Evolutionary conservation across 1,284 basidiomycete genomes (phyloP).

Genomic region (Grifola frondosa): DNA sequence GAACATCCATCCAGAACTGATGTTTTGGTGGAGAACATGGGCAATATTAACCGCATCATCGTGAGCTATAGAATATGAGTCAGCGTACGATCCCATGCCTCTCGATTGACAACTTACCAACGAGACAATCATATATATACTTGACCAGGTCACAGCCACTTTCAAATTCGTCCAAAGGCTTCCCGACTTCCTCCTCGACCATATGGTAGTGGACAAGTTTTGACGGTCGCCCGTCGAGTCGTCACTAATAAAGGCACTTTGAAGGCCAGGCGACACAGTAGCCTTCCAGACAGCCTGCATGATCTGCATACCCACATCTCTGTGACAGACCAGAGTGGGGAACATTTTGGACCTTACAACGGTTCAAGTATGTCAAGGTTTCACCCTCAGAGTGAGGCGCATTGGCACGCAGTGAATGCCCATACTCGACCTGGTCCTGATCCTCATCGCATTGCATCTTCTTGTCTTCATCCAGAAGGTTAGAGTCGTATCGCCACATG

Average conservation of each 20-base stretch:
- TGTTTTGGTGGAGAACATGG: constrained; percentile 7
- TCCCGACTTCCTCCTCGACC: too few species aligned
- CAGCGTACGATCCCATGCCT: neutral
- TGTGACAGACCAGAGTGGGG: constrained; percentile 2
- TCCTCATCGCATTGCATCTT: too few species aligned
- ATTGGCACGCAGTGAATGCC: neutral
- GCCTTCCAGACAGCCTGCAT: constrained; percentile 7
- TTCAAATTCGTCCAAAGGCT: too few species aligned
- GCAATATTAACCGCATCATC: neutral
- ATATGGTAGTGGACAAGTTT: too few species aligned
- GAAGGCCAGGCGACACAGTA: too few species aligned
- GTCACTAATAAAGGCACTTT: neutral
- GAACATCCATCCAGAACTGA: constrained; percentile 11
- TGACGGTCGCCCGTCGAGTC: too few species aligned
- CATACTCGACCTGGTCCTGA: too few species aligned
- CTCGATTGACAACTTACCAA: too few species aligned
- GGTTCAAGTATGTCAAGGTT: constrained; percentile 6
- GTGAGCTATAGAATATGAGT: constrained; percentile 3
- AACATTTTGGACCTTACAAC: constrained; percentile 6
- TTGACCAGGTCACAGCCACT: too few species aligned
- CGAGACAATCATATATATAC: too few species aligned
- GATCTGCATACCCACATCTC: neutral
- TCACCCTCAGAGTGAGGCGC: neutral
- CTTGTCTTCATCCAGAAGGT: too few species aligned
- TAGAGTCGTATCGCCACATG: constrained; percentile 1